These are phyloP conservation scores for Arabidopsis thaliana DNA, from an alignment of 345 rosid species.

Conservation along the genomic window TAIR10.1 NC_003076.8:3091501-3092000, in stretches of 20 bases:
- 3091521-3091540: conserved; percentile 93
- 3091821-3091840: conserved; percentile 23
- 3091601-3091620: not conserved
- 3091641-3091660: not conserved
- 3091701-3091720: conserved; percentile 25
- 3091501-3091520: conserved; percentile 85
- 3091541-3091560: conserved; percentile 99
- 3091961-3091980: conserved; percentile 24
- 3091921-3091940: conserved; percentile 4
- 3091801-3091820: not conserved
- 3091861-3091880: conserved; percentile 30
- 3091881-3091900: not conserved
- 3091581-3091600: not conserved
- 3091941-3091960: not conserved
- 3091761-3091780: conserved; percentile 27
- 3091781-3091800: conserved; percentile 24
- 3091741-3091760: not conserved
- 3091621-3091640: not conserved
- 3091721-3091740: not conserved
- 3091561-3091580: conserved; percentile 77
- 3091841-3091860: conserved; percentile 18
- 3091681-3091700: conserved; percentile 2
- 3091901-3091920: conserved; percentile 12
- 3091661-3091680: not conserved
- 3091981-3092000: conserved; percentile 30